Evolutionary conservation across 192 early-diverging fungal genomes (phyloP).

Genomic region (Dimargaris verticillata): DNA sequence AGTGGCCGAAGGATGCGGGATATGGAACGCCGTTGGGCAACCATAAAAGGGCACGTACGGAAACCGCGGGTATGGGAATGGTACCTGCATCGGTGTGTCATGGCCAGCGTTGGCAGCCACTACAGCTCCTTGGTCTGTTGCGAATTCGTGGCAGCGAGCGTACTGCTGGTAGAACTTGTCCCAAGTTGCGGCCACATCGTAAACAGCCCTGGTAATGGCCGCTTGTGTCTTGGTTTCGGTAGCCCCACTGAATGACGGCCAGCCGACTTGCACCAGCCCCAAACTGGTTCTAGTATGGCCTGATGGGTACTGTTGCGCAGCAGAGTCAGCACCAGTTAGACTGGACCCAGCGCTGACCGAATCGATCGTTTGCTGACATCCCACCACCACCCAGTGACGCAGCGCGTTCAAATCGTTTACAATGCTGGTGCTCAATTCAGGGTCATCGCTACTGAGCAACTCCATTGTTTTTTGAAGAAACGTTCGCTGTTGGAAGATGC

Average conservation of each 20-base stretch:
- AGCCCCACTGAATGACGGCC: conserved; percentile 5
- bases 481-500: conserved; percentile 47
- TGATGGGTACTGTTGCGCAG: too few species aligned
- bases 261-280: conserved; percentile 12
- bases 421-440: not conserved
- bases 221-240: not conserved
- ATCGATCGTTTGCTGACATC: not conserved
- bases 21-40: conserved; percentile 23
- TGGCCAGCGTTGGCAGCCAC: not conserved
- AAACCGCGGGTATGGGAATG: conserved; percentile 27
- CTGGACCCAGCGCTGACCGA: too few species aligned
- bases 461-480: conserved; percentile 37
- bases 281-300: too few species aligned
- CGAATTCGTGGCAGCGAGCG: too few species aligned
- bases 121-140: not conserved
- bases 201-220: not conserved
- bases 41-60: conserved; percentile 23
- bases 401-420: not conserved
- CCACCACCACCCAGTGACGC: not conserved
- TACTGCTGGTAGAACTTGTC: not conserved
- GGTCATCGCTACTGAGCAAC: conserved; percentile 13
- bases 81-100: not conserved
- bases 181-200: not conserved
- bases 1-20: conserved; percentile 28
- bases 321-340: too few species aligned